Conservation (phyloP, 331 rosid species). For the Pyracantha coccinea region DNA sequence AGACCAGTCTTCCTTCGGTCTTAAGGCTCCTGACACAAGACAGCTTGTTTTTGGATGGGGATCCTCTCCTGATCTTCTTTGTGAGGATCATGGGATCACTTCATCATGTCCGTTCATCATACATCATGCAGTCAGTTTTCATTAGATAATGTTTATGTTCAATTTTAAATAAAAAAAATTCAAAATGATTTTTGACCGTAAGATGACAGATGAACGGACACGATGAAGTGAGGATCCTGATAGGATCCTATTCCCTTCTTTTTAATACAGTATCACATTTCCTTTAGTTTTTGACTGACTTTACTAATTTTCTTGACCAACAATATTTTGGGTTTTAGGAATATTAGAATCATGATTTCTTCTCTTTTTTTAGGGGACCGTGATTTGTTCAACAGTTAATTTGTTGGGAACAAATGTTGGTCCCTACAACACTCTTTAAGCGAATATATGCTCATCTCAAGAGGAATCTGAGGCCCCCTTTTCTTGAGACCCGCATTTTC, state of each 20-base stretch:
- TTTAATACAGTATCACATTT: slow-evolving; percentile 8
- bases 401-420: slow-evolving; percentile 17
- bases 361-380: background rate
- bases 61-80: no score
- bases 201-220: no score
- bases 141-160: no score
- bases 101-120: no score
- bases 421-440: slow-evolving; percentile 10
- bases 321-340: slow-evolving; percentile 10
- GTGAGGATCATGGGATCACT: no score
- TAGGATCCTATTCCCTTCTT: no score
- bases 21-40: background rate
- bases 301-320: slow-evolving; percentile 8
- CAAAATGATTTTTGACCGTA: no score
- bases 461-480: slow-evolving; percentile 13
- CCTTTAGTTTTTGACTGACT: background rate
- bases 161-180: no score
- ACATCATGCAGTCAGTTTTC: no score
- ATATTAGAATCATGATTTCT: background rate
- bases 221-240: no score
- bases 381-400: background rate
- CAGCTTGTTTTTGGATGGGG: background rate
- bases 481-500: slow-evolving; percentile 14
- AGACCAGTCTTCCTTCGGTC: background rate
- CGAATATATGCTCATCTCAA: slow-evolving; percentile 40